phyloP scores from a whole-genome alignment of 139 green algal species.

The Chlorella sp. region DNA sequence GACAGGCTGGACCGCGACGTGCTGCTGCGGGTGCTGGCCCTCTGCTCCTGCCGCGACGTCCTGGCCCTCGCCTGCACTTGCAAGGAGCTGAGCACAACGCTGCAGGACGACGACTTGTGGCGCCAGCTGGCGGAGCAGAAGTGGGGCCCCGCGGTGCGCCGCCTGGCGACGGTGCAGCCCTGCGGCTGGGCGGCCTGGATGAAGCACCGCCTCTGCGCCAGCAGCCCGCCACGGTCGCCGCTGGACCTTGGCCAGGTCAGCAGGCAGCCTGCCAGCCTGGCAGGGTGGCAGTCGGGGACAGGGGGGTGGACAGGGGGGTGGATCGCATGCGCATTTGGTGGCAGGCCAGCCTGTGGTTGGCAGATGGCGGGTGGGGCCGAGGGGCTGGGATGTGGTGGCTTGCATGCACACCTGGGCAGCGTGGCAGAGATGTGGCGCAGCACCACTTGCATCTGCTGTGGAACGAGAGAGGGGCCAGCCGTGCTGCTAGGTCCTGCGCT shows the following conservation, averaged over 20 bases:
- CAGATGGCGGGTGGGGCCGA: not conserved
- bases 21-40: conserved; percentile 11
- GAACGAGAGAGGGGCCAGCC: too few relatives aligned
- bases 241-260: conserved; percentile 51
- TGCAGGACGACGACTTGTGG: conserved; percentile 48
- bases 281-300: conserved; percentile 33
- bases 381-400: not conserved
- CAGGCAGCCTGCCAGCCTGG: conserved; percentile 57
- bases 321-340: not conserved
- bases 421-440: too few relatives aligned
- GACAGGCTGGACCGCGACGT: not conserved
- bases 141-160: conserved; percentile 30
- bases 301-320: too few relatives aligned
- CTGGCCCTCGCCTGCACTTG: conserved; percentile 22
- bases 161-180: not conserved
- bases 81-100: not conserved
- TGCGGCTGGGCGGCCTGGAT: conserved; percentile 31
- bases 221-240: conserved; percentile 26
- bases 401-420: not conserved
- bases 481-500: too few relatives aligned
- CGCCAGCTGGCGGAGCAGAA: conserved; percentile 40
- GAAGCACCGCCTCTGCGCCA: conserved; percentile 31
- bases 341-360: not conserved
- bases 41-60: conserved; percentile 3
- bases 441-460: too few relatives aligned